Percentiles rank a stretch among this genome's conserved stretches.
These are phyloP conservation scores for Arachis monticola DNA, from an alignment of 331 rosid species.

Conservation along the genomic window DNA sequence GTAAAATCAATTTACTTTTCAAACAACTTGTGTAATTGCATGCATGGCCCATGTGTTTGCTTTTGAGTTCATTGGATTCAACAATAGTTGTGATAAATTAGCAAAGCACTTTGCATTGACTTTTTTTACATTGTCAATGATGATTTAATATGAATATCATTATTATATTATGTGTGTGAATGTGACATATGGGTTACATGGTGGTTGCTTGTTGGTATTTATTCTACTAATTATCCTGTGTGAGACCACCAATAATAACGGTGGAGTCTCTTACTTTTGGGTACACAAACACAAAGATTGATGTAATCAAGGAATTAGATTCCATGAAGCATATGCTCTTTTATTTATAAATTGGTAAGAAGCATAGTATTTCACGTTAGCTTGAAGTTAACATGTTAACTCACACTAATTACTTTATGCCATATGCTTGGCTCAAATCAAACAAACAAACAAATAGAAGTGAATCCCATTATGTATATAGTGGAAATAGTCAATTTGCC, in stretches of 20 bases:
- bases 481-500: conserved; percentile 40
- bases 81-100: conserved; percentile 21
- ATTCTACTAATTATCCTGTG: conserved; percentile 39
- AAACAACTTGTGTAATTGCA: not conserved
- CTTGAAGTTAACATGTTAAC: conserved; percentile 38
- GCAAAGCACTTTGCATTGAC: conserved; percentile 42
- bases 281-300: conserved; percentile 29
- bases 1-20: conserved; percentile 32
- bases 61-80: conserved; percentile 30
- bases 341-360: conserved; percentile 32
- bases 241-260: conserved; percentile 35
- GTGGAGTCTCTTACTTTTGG: conserved; percentile 10
- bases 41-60: conserved; percentile 7
- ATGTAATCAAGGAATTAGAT: conserved; percentile 45
- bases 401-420: conserved; percentile 33
- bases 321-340: conserved; percentile 36
- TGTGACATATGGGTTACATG: conserved; percentile 27
- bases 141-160: not conserved
- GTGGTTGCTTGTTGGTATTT: conserved; percentile 41
- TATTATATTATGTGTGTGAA: conserved; percentile 7
- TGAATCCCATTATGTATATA: conserved; percentile 30
- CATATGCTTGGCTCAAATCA: conserved; percentile 41
- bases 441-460: conserved; percentile 27
- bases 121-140: conserved; percentile 20
- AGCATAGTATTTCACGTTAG: conserved; percentile 39